Evolutionary conservation across 2,329 filamentous ascomycete species (phyloP).

Genomic region (Diaporthe sp.): DNA sequence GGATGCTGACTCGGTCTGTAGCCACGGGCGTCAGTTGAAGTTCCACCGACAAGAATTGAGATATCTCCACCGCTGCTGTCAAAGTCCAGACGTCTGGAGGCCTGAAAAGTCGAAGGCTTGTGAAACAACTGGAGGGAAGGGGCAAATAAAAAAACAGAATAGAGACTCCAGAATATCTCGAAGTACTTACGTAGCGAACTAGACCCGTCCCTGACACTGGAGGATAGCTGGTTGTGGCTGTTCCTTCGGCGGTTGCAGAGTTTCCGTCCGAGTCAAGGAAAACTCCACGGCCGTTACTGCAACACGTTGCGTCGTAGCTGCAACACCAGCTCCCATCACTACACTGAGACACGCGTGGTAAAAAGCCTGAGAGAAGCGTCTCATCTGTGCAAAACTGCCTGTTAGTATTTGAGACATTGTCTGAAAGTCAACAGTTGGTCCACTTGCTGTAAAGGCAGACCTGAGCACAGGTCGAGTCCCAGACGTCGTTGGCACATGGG

Average conservation of each 20-base stretch:
- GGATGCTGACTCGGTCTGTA: neutral
- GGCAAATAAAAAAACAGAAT: too few species aligned
- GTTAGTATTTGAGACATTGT: neutral
- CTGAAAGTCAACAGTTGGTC: neutral
- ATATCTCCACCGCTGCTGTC: neutral
- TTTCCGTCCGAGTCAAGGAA: constrained; percentile 9
- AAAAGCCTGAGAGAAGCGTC: neutral
- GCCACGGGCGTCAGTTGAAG: neutral
- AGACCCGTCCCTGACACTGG: neutral
- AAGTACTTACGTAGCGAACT: neutral
- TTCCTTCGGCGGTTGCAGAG: neutral
- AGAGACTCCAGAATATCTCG: neutral
- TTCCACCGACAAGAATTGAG: neutral
- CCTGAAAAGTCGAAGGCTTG: neutral
- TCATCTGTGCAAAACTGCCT: neutral
- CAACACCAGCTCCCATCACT: constrained; percentile 12
- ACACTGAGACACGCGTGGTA: constrained; percentile 1
- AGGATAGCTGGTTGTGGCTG: neutral
- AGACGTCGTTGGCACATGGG: constrained; percentile 12
- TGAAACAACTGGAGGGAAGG: neutral
- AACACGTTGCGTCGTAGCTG: neutral
- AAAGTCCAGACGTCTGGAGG: neutral
- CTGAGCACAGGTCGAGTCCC: constrained; percentile 25
- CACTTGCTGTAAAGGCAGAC: constrained; percentile 23
- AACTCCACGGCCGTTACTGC: neutral